These are phyloP conservation scores for Erythrophleum fordii DNA, from an alignment of 306 rosid genomes.

Conservation along the genomic window DNA sequence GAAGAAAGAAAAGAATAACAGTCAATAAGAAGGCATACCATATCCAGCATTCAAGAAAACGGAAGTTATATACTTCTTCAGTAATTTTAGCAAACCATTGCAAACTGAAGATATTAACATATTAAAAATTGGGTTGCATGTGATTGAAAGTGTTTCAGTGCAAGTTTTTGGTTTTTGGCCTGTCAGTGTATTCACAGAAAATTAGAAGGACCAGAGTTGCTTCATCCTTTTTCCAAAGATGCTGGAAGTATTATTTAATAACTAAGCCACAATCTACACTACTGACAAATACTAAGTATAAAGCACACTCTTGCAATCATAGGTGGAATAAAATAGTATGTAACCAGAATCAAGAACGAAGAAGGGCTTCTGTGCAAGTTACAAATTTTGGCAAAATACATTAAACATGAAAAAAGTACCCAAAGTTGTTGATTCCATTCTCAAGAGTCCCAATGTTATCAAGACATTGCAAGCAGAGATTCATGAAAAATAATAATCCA, in stretches of 20 bases:
- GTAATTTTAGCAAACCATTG: neutral
- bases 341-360: too few relatives aligned
- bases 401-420: neutral
- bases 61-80: neutral
- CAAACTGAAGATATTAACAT: neutral
- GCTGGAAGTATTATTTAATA: too few relatives aligned
- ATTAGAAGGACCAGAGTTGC: too few relatives aligned
- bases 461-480: neutral
- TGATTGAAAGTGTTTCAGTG: neutral
- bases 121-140: neutral
- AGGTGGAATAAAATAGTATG: too few relatives aligned
- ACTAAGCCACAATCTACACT: too few relatives aligned
- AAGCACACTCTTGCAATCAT: too few relatives aligned
- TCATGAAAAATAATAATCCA: neutral
- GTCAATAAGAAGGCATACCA: neutral
- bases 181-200: neutral
- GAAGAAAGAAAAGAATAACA: too few relatives aligned
- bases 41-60: neutral
- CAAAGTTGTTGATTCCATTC: conserved; percentile 1
- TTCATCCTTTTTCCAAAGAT: too few relatives aligned
- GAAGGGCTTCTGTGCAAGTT: too few relatives aligned
- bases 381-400: too few relatives aligned
- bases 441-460: neutral
- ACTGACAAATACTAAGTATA: too few relatives aligned
- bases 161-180: too few relatives aligned